A percentile compares a stretch with the other conserved stretches of the same genome.
Evolutionary conservation across 257 asterid genomes (phyloP).

Genomic region (Cinchona pubescens): DNA sequence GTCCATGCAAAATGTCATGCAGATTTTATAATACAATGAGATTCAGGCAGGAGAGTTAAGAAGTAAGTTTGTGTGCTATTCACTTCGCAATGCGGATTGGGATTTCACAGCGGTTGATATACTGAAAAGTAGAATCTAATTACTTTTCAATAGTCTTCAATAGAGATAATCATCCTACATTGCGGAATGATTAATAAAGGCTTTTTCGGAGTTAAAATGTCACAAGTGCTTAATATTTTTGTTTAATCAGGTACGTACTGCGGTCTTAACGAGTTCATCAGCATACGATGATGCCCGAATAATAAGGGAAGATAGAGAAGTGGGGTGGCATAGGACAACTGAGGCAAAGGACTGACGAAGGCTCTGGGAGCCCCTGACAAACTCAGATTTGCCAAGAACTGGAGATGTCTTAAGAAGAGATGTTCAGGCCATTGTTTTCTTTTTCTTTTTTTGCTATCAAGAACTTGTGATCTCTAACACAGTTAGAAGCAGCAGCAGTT

Average conservation of each 20-base stretch:
- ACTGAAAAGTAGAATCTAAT: no score
- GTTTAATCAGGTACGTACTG: conserved; percentile 37
- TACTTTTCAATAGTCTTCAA: no score
- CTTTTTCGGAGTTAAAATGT: background rate
- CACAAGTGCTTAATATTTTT: background rate
- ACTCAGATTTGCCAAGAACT: conserved; percentile 74
- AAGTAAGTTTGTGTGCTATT: no score
- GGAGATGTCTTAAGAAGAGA: conserved; percentile 80
- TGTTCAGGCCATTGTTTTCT: conserved; percentile 66
- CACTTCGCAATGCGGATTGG: no score
- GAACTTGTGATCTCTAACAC: background rate
- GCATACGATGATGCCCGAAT: conserved; percentile 78
- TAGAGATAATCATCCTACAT: no score
- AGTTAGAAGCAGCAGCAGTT: conserved; percentile 9
- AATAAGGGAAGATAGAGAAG: conserved; percentile 40
- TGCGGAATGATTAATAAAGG: no score
- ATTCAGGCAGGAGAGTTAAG: no score
- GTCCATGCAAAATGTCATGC: background rate
- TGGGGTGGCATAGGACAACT: conserved; percentile 43
- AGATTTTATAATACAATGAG: background rate
- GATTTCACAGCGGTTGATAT: no score
- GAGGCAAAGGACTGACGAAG: conserved; percentile 65
- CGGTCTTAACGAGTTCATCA: conserved; percentile 87
- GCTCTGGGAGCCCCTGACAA: conserved; percentile 63
- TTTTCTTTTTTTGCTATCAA: background rate